Evolutionary conservation across 2,329 filamentous ascomycete species (phyloP).

Genomic region (Thyridium curvatum): DNA sequence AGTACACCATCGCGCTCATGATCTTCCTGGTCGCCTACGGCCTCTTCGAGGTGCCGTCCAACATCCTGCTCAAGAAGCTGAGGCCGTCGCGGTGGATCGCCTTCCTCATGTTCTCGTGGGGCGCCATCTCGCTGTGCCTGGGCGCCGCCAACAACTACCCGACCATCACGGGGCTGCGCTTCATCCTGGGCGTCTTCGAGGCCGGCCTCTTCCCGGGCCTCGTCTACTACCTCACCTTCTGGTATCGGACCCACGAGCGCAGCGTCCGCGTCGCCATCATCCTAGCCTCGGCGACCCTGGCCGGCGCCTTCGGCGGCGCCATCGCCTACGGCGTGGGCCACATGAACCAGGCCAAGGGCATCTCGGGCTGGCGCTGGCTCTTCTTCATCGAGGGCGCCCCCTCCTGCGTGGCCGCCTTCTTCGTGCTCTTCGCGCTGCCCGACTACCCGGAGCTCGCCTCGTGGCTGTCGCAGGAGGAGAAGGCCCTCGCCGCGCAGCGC

Average conservation of each 20-base stretch:
- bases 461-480: constrained; percentile 56
- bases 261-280: constrained; percentile 64
- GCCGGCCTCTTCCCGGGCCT: constrained; percentile 54
- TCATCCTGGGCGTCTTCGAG: constrained; percentile 62
- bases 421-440: constrained; percentile 53
- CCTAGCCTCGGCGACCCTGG: constrained; percentile 60
- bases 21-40: constrained; percentile 54
- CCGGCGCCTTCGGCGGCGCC: constrained; percentile 64
- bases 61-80: constrained; percentile 55
- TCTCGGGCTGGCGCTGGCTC: constrained; percentile 61
- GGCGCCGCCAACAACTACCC: constrained; percentile 57
- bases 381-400: constrained; percentile 39
- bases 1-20: constrained; percentile 49
- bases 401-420: constrained; percentile 45
- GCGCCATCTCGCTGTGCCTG: constrained; percentile 58
- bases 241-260: constrained; percentile 64
- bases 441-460: constrained; percentile 58
- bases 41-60: constrained; percentile 55
- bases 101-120: constrained; percentile 60
- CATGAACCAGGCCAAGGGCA: constrained; percentile 56
- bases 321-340: constrained; percentile 65
- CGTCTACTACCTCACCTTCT: constrained; percentile 59
- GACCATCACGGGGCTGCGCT: constrained; percentile 56
- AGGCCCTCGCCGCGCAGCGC: constrained; percentile 39
- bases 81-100: constrained; percentile 55